phyloP scores from a whole-genome alignment of 2,329 filamentous ascomycete genomes.

The Fusarium abutilonis region DNA sequence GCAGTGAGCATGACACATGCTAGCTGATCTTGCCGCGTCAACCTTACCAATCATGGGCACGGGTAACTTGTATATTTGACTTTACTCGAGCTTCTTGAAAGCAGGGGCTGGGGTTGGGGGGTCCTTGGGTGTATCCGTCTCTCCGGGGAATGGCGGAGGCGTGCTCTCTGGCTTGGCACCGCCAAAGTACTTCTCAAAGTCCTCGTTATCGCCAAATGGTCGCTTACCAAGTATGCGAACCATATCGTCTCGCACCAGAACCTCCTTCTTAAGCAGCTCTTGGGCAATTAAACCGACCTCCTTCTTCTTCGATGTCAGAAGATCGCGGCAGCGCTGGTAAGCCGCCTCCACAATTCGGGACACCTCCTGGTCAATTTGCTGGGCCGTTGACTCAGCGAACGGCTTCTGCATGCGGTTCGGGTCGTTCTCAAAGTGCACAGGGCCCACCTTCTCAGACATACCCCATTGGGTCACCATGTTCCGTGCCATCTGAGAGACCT shows the following conservation, averaged over 20 bases:
- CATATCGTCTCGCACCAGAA: conserved; percentile 91
- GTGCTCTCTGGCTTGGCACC: conserved; percentile 65
- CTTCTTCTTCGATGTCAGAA: conserved; percentile 85
- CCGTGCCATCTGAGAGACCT: conserved; percentile 94
- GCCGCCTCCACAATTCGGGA: conserved; percentile 91
- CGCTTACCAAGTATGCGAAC: conserved; percentile 85
- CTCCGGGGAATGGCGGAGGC: conserved; percentile 64
- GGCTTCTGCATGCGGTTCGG: conserved; percentile 89
- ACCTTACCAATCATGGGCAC: conserved; percentile 6
- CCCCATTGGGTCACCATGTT: conserved; percentile 99
- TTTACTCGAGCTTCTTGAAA: conserved; percentile 47
- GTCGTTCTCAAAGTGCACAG: conserved; percentile 88
- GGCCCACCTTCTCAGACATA: conserved; percentile 94
- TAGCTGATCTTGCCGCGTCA: conserved; percentile 1
- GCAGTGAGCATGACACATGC: background rate
- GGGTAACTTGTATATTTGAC: conserved; percentile 13
- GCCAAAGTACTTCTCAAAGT: conserved; percentile 95
- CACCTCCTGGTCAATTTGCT: conserved; percentile 91
- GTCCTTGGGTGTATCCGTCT: conserved; percentile 54
- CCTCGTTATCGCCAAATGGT: conserved; percentile 82
- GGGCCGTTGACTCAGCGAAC: conserved; percentile 93
- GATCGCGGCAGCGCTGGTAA: conserved; percentile 86
- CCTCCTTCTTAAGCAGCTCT: conserved; percentile 91
- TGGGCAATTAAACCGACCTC: conserved; percentile 92
- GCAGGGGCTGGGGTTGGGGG: conserved; percentile 52